phyloP scores from a whole-genome alignment of 257 asterid genomes.

The Handroanthus guayacan region DNA sequence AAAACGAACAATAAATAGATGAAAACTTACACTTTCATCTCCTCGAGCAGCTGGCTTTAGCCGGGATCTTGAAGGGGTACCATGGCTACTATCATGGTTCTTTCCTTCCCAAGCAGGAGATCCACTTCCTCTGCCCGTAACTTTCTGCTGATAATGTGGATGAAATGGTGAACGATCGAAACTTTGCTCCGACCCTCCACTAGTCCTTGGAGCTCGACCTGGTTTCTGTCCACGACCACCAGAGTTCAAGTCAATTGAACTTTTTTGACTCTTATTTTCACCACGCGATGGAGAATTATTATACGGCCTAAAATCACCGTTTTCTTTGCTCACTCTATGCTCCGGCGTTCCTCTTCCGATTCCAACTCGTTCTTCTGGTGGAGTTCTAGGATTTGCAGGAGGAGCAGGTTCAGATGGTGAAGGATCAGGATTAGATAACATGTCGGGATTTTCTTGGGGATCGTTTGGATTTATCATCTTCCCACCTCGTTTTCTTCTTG shows the following conservation, averaged over 20 bases:
- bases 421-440: constrained; percentile 47
- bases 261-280: constrained; percentile 47
- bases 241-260: constrained; percentile 44
- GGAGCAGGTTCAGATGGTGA: constrained; percentile 38
- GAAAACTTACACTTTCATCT: constrained; percentile 71
- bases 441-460: constrained; percentile 69
- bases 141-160: constrained; percentile 61
- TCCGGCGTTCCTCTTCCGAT: constrained; percentile 44
- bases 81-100: constrained; percentile 63
- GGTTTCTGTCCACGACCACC: constrained; percentile 58
- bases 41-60: constrained; percentile 49
- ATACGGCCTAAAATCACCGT: constrained; percentile 47
- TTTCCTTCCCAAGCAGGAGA: constrained; percentile 73
- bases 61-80: constrained; percentile 59
- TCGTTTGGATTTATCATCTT: constrained; percentile 82
- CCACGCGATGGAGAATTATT: constrained; percentile 49
- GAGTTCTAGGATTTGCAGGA: constrained; percentile 39
- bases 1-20: constrained; percentile 5
- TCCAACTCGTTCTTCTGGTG: constrained; percentile 45
- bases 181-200: constrained; percentile 70
- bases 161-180: constrained; percentile 76
- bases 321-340: constrained; percentile 53
- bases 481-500: constrained; percentile 72
- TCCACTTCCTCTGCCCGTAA: constrained; percentile 50
- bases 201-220: constrained; percentile 50